Evolutionary conservation across 192 early-diverging fungal genomes (phyloP).

Genomic region (Backusella liffmaniae): DNA sequence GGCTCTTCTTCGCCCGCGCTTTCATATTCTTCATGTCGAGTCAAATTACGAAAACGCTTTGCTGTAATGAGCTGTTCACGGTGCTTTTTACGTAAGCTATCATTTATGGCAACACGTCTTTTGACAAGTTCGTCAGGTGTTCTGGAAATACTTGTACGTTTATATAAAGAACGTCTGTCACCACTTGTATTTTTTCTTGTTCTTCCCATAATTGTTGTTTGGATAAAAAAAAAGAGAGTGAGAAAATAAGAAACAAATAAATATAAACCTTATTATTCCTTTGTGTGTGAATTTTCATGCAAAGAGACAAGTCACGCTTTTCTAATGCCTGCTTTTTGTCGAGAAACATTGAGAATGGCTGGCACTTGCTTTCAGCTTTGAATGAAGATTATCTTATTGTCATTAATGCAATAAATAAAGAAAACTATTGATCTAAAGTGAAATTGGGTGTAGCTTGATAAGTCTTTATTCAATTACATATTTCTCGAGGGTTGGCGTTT

Average conservation of each 20-base stretch:
- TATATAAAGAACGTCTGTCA: constrained; percentile 40
- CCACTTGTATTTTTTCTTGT: constrained; percentile 17
- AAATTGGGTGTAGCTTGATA: too few species aligned
- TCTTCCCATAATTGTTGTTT: not conserved
- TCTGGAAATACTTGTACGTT: constrained; percentile 47
- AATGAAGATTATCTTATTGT: not conserved
- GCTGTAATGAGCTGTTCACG: constrained; percentile 70
- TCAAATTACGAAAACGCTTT: constrained; percentile 53
- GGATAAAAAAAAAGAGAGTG: not conserved
- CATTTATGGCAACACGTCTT: constrained; percentile 55
- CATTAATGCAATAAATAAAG: not conserved
- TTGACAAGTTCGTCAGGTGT: constrained; percentile 50
- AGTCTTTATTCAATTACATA: not conserved
- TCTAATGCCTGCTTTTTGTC: not conserved
- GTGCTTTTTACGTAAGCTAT: constrained; percentile 58
- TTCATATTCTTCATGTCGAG: constrained; percentile 30
- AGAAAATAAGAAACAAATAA: not conserved
- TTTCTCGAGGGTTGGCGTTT: not conserved
- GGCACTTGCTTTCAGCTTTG: too few species aligned
- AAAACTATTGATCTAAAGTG: too few species aligned
- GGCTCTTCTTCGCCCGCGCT: constrained; percentile 17
- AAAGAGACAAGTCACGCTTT: not conserved
- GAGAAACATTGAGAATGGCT: too few species aligned
- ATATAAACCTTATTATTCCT: not conserved
- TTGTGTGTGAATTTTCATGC: constrained; percentile 5